Evolutionary conservation across 2,329 filamentous ascomycete genomes (phyloP), one percentile per base, ranked within the genome.

Genomic region (Gaeumannomyces sp.): DNA sequence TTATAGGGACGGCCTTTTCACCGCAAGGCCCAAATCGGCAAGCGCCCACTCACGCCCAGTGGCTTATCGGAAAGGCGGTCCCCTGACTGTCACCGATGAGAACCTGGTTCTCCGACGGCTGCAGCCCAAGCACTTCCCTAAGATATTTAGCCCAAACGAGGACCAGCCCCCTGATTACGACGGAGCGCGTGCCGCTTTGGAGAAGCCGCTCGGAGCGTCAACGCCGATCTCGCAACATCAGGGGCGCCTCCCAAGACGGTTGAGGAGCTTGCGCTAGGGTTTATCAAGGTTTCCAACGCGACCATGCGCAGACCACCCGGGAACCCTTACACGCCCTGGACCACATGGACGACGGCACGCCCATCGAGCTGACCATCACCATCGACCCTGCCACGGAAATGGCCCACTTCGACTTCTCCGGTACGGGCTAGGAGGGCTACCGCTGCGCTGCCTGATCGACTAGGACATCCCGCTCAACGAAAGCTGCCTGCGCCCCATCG

Each of bases 121-220:
- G 4, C 77, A 97, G 1, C 93, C 93, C 0, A 91, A 96, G 67
- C 96, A 95, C 80, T 97, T 97, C 72, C 93, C 93, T 0, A 94
- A 93, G 74, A 97, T 98, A 66, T 97, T 98, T 71, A 94, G 94
- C 60, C 89, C 92, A 74, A 89, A 93, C 59, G 93, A 97, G 73
- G 83, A 97, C 65, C 85, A 95, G 74, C 88, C 88, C 0, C 77
- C 97, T 1, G 93, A 97, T 72, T 80, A 85, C 1, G 84, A 89
- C 65, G 90, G 91, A 0, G 96, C 91, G 70, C 8, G 33, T 4
- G 33, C 33, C 8, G 33, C 8, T 14, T 35, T 35, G 4, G 84
- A 87, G 73, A 87, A 85, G 70, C 83, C 91, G 1, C 90, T 97
- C 67, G 83, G 89, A 68, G 87, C 69, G 79, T 97, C 13, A 86